Conservation (phyloP, 257 asterid species). For the Thymus mandschuricus region DNA sequence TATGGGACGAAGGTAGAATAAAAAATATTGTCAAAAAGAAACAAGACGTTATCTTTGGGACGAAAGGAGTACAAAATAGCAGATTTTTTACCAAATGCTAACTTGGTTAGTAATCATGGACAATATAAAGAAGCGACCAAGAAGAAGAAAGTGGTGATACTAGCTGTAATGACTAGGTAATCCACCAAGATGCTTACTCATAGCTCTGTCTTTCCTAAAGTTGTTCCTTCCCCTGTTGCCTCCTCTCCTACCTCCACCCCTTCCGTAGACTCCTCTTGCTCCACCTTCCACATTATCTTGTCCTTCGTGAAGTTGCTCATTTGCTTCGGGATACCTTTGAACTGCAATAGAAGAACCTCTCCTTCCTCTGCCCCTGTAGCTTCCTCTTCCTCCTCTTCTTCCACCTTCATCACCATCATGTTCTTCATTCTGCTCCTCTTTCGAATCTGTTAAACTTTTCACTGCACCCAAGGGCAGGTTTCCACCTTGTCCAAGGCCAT, state of each 20-base stretch:
- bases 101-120: neutral
- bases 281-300: conserved; percentile 35
- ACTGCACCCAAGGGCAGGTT: conserved; percentile 77
- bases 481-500: conserved; percentile 95
- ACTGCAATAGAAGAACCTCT: conserved; percentile 23
- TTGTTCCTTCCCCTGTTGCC: conserved; percentile 51
- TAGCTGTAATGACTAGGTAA: conserved; percentile 50
- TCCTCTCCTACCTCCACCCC: conserved; percentile 63
- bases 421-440: conserved; percentile 39
- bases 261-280: conserved; percentile 46
- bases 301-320: conserved; percentile 33
- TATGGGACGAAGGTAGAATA: too few species aligned
- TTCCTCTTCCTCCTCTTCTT: conserved; percentile 44
- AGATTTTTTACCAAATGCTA: neutral
- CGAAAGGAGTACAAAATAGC: too few species aligned
- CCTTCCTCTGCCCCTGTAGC: conserved; percentile 52
- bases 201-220: conserved; percentile 64
- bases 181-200: conserved; percentile 78
- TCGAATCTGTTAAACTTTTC: conserved; percentile 41
- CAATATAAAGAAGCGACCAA: neutral
- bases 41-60: too few species aligned
- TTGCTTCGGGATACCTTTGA: conserved; percentile 22
- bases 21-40: too few species aligned
- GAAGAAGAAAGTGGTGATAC: conserved; percentile 3
- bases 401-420: conserved; percentile 40